Conservation (phyloP, 331 rosid genomes). For the Spiraea crenata region DNA sequence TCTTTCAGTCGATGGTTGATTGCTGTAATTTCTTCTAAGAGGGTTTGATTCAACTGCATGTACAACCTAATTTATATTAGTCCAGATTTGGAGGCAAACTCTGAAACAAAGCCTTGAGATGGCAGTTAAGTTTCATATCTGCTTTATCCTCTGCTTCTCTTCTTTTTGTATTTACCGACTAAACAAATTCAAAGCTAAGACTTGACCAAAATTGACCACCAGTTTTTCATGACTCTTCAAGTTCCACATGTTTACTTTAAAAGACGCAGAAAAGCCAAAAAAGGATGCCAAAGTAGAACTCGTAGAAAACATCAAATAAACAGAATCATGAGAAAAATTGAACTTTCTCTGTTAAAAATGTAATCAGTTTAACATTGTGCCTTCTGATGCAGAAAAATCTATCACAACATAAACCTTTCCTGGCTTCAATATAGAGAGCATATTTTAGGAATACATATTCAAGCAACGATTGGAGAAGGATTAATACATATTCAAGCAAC, state of each 20-base stretch:
- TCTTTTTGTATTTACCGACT: not conserved
- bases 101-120: not conserved
- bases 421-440: not conserved
- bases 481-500: not conserved
- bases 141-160: no score
- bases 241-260: not conserved
- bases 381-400: not conserved
- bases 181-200: not conserved
- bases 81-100: not conserved
- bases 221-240: no score
- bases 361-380: not conserved
- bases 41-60: constrained; percentile 73
- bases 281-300: not conserved
- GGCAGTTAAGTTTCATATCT: not conserved
- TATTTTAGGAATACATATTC: not conserved
- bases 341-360: not conserved
- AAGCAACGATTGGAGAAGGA: not conserved
- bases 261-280: not conserved
- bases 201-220: not conserved
- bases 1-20: constrained; percentile 85
- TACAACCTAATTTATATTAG: not conserved
- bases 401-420: not conserved
- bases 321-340: not conserved
- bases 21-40: constrained; percentile 79
- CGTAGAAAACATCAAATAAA: not conserved